phyloP scores from a whole-genome alignment of 2,329 filamentous ascomycete genomes.

The Botryosphaeria agaves region DNA sequence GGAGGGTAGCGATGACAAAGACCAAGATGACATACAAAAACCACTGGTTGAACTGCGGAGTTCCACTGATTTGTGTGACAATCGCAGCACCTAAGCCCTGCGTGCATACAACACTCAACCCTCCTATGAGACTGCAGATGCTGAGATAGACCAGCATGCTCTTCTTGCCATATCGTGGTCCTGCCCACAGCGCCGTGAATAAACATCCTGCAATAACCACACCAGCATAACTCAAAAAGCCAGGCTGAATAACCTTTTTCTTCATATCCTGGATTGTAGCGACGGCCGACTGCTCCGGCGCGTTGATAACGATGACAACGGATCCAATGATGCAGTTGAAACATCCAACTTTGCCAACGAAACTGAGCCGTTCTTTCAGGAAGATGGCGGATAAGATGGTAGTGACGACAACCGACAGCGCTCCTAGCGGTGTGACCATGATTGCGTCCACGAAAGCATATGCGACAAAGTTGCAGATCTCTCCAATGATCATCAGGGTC shows the following conservation, averaged over 20 bases:
- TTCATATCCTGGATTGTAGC: slow-evolving; percentile 86
- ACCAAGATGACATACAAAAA: slow-evolving; percentile 84
- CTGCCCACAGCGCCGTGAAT: slow-evolving; percentile 63
- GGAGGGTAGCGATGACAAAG: slow-evolving; percentile 73
- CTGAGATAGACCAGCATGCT: slow-evolving; percentile 96
- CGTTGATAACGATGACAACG: slow-evolving; percentile 87
- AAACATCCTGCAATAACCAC: slow-evolving; percentile 58
- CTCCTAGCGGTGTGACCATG: slow-evolving; percentile 80
- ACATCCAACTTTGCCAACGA: slow-evolving; percentile 91
- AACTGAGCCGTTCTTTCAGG: slow-evolving; percentile 83
- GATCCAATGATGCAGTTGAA: slow-evolving; percentile 90
- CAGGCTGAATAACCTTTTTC: slow-evolving; percentile 65
- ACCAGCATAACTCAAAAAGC: slow-evolving; percentile 72
- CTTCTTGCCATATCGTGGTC: slow-evolving; percentile 81
- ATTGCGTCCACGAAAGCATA: slow-evolving; percentile 97
- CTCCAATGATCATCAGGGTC: slow-evolving; percentile 91
- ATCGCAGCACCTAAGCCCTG: slow-evolving; percentile 87
- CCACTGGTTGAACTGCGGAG: slow-evolving; percentile 90
- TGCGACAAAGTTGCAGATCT: slow-evolving; percentile 93
- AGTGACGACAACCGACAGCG: slow-evolving; percentile 80
- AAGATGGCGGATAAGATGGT: slow-evolving; percentile 87
- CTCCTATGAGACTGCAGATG: slow-evolving; percentile 89
- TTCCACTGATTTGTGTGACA: slow-evolving; percentile 66
- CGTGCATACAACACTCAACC: slow-evolving; percentile 84
- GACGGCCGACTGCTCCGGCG: slow-evolving; percentile 70